phyloP scores from a whole-genome alignment of 176 grass and related monocot genomes.

The Rhynchospora tenuis region DNA sequence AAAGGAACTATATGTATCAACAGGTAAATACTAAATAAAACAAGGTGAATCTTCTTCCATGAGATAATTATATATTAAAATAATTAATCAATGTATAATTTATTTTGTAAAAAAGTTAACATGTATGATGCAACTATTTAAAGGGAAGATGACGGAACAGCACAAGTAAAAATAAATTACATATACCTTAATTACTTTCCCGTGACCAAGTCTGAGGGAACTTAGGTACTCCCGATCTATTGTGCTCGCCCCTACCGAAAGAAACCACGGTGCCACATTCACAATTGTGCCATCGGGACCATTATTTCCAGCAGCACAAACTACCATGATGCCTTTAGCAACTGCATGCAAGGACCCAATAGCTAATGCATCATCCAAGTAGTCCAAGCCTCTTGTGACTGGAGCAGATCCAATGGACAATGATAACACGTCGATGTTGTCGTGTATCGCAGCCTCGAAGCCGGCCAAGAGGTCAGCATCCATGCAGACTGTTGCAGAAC shows the following conservation, averaged over 20 bases:
- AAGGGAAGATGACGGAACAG: background rate
- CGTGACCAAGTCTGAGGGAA: conserved; percentile 42
- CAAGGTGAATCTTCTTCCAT: background rate
- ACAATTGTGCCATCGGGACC: conserved; percentile 37
- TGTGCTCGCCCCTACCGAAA: conserved; percentile 68
- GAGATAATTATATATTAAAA: background rate
- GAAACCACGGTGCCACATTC: conserved; percentile 65
- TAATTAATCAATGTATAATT: no score
- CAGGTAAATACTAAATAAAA: background rate
- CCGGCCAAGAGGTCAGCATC: conserved; percentile 53
- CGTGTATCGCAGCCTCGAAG: conserved; percentile 67
- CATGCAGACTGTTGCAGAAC: conserved; percentile 27
- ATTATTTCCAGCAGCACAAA: conserved; percentile 62
- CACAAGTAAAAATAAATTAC: background rate
- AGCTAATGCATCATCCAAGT: conserved; percentile 36
- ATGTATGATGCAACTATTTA: background rate
- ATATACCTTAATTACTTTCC: background rate
- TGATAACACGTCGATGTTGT: conserved; percentile 62
- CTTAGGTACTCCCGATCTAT: conserved; percentile 60
- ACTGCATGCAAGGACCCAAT: conserved; percentile 65
- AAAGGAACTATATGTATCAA: background rate
- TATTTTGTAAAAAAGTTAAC: no score
- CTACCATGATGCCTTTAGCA: conserved; percentile 33
- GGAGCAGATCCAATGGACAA: conserved; percentile 42
- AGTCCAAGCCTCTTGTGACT: background rate